Percentiles rank a stretch among this genome's conserved stretches.
phyloP scores from a whole-genome alignment of 1,284 basidiomycete species.

The Ceratobasidium papillatum region DNA sequence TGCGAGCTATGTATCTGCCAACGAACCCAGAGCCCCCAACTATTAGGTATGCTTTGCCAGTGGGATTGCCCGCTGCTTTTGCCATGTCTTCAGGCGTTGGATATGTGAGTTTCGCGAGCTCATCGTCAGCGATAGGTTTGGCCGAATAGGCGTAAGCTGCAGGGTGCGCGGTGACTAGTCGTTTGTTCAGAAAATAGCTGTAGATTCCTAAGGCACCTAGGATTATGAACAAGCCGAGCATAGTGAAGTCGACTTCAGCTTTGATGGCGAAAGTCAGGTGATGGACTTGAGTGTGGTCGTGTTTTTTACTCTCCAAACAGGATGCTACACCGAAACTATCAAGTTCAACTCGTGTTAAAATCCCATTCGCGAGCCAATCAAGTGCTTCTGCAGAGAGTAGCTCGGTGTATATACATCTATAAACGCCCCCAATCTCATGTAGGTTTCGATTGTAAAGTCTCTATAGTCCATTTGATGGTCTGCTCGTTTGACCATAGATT shows the following conservation, averaged over 20 bases:
- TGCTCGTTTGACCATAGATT: conserved; percentile 20
- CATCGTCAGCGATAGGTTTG: conserved; percentile 3
- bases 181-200: background rate
- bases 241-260: background rate
- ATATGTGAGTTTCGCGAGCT: background rate
- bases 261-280: background rate
- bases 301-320: no score
- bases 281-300: background rate
- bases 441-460: no score
- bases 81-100: conserved; percentile 14
- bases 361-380: no score
- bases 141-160: background rate
- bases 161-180: background rate
- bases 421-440: no score
- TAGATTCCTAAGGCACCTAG: background rate
- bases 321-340: no score
- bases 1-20: conserved; percentile 6
- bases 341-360: no score
- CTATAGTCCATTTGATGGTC: conserved; percentile 3
- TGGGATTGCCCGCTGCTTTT: conserved; percentile 6
- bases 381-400: no score
- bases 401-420: no score
- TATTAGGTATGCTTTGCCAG: conserved; percentile 13
- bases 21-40: conserved; percentile 17
- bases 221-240: background rate